These are phyloP conservation scores for Taphrina deformans DNA, from an alignment of 1,139 yeast species.

Conservation along the genomic window DNA sequence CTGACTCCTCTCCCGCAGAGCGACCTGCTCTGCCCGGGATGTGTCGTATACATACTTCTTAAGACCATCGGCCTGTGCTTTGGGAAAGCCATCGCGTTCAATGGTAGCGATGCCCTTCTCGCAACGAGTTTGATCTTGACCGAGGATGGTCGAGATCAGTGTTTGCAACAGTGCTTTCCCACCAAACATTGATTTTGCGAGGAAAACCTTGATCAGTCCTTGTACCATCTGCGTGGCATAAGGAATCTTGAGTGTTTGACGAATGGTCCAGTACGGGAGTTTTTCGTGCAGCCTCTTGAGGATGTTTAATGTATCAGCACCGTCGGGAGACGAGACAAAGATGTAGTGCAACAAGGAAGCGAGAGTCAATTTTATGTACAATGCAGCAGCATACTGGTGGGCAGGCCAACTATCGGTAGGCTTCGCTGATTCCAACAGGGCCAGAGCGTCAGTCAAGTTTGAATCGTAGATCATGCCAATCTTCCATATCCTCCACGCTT, in stretches of 20 bases:
- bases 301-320: constrained; percentile 24
- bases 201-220: constrained; percentile 32
- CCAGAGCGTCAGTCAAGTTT: constrained; percentile 4
- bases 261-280: constrained; percentile 33
- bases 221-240: constrained; percentile 33
- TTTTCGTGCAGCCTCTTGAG: constrained; percentile 32
- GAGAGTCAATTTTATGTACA: constrained; percentile 32
- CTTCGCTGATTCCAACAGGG: constrained; percentile 5
- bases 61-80: background rate
- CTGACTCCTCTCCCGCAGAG: constrained; percentile 21
- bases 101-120: constrained; percentile 21
- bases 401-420: constrained; percentile 24
- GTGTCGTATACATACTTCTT: constrained; percentile 23
- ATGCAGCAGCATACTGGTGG: constrained; percentile 18
- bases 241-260: constrained; percentile 34
- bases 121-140: constrained; percentile 27
- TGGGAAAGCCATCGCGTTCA: constrained; percentile 8
- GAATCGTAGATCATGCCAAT: constrained; percentile 18
- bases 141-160: constrained; percentile 24
- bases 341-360: constrained; percentile 34
- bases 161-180: constrained; percentile 32
- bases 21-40: constrained; percentile 13
- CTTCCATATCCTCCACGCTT: constrained; percentile 26
- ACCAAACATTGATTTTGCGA: constrained; percentile 32
- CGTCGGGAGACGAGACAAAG: constrained; percentile 30